These are phyloP conservation scores for Priceomyces carsonii DNA, from an alignment of 805 yeast genomes.

Conservation along the genomic window DNA sequence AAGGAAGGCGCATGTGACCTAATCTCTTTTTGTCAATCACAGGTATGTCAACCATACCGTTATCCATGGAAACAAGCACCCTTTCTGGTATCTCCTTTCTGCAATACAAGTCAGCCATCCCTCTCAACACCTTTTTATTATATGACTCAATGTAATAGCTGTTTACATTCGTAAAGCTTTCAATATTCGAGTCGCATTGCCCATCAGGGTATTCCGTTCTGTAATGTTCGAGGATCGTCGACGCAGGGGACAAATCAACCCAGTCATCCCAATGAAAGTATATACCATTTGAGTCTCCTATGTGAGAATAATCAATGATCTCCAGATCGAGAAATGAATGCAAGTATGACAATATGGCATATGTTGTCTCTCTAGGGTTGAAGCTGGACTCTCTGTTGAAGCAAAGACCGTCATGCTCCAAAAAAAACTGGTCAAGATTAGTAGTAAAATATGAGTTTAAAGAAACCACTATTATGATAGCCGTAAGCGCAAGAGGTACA, in stretches of 20 bases:
- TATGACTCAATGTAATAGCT: slow-evolving; percentile 36
- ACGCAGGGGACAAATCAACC: slow-evolving; percentile 30
- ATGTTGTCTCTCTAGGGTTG: slow-evolving; percentile 24
- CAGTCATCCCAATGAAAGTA: slow-evolving; percentile 44
- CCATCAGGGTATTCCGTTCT: slow-evolving; percentile 20
- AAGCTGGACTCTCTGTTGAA: slow-evolving; percentile 22
- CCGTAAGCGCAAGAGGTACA: slow-evolving; percentile 12
- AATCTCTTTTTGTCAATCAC: slow-evolving; percentile 25
- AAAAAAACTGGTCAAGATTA: slow-evolving; percentile 20
- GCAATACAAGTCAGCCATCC: slow-evolving; percentile 36
- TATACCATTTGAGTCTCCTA: slow-evolving; percentile 14
- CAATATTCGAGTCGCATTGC: slow-evolving; percentile 20
- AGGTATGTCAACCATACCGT: slow-evolving; percentile 26
- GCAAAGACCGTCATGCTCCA: slow-evolving; percentile 24
- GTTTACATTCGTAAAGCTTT: slow-evolving; percentile 25
- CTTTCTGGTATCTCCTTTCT: slow-evolving; percentile 26
- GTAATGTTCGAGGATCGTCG: slow-evolving; percentile 17
- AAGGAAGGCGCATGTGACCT: slow-evolving; percentile 10
- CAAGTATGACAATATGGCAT: slow-evolving; percentile 10
- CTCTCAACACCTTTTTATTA: slow-evolving; percentile 30
- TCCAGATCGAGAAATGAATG: slow-evolving; percentile 8
- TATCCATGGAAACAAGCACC: slow-evolving; percentile 25
- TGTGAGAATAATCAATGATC: background rate
- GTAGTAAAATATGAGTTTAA: slow-evolving; percentile 12
- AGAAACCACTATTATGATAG: slow-evolving; percentile 9